Conservation (phyloP, 768 basidiomycete genomes). For the Leccinum truebloodii region DNA sequence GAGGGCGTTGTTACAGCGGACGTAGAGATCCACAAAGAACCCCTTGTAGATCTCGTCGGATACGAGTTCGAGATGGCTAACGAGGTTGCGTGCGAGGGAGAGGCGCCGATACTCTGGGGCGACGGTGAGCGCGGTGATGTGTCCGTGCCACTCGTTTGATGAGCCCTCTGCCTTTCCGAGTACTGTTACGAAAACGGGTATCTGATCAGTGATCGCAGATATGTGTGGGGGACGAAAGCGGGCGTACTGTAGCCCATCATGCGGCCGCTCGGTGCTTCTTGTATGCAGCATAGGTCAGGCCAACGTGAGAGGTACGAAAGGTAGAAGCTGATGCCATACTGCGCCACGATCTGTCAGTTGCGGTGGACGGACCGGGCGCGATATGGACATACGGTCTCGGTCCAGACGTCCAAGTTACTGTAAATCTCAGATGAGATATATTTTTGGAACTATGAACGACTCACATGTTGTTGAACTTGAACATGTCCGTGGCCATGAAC, state of each 20-base stretch:
- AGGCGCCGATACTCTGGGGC: constrained; percentile 92
- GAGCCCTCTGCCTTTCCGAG: constrained; percentile 91
- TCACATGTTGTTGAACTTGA: constrained; percentile 91
- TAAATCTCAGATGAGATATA: constrained; percentile 8
- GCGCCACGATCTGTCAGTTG: constrained; percentile 2
- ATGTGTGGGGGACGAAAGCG: not conserved
- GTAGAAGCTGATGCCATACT: constrained; percentile 92
- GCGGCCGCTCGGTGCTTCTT: constrained; percentile 77
- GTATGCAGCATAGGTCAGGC: constrained; percentile 88
- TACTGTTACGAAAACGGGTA: constrained; percentile 48
- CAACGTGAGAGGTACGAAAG: constrained; percentile 85
- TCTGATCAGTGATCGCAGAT: constrained; percentile 8
- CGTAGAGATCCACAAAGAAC: constrained; percentile 95
- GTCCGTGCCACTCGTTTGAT: constrained; percentile 82
- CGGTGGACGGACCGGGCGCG: not conserved
- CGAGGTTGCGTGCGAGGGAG: constrained; percentile 83
- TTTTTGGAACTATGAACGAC: constrained; percentile 22
- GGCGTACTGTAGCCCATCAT: constrained; percentile 92
- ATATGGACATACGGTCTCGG: constrained; percentile 77
- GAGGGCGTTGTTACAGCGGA: constrained; percentile 80
- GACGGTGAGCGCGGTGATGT: constrained; percentile 93
- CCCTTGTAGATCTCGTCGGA: constrained; percentile 80
- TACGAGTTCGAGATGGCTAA: constrained; percentile 81
- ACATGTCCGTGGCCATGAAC: constrained; percentile 86
- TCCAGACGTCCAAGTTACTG: constrained; percentile 96